phyloP scores from a whole-genome alignment of 148 eudicot species.

The Persicaria tinctoria region DNA sequence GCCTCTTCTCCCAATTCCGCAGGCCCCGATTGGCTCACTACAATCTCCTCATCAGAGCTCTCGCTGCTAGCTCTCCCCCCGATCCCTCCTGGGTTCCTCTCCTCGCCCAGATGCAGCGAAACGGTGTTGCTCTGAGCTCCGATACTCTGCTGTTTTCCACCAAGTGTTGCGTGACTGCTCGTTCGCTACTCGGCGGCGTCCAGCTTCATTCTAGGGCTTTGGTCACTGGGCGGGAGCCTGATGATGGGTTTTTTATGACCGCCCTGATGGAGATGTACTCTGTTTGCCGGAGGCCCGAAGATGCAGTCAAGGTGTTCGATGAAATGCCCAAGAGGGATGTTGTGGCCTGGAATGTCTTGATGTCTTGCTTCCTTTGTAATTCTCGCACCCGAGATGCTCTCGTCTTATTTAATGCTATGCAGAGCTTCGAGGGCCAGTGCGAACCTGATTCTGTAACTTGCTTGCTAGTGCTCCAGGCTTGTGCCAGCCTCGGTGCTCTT shows the following conservation, averaged over 20 bases:
- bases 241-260: slow-evolving; percentile 49
- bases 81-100: not conserved
- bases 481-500: slow-evolving; percentile 41
- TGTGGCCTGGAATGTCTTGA: slow-evolving; percentile 53
- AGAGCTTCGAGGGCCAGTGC: slow-evolving; percentile 17
- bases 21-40: slow-evolving; percentile 5
- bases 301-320: slow-evolving; percentile 59
- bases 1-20: not conserved
- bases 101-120: not conserved
- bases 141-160: slow-evolving; percentile 28
- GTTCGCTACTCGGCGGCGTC: slow-evolving; percentile 29
- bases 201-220: slow-evolving; percentile 48
- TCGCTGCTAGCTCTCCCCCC: not conserved
- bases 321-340: slow-evolving; percentile 49
- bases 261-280: slow-evolving; percentile 55
- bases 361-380: slow-evolving; percentile 39
- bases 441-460: slow-evolving; percentile 63
- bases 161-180: slow-evolving; percentile 33
- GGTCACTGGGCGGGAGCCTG: slow-evolving; percentile 38
- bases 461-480: slow-evolving; percentile 53
- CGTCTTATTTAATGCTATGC: slow-evolving; percentile 40
- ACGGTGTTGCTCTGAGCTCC: slow-evolving; percentile 25
- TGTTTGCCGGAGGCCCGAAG: slow-evolving; percentile 17
- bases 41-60: slow-evolving; percentile 2
- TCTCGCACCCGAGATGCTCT: slow-evolving; percentile 46